Evolutionary conservation across 2,329 filamentous ascomycete species (phyloP).

Genomic region (Nemania abortiva): DNA sequence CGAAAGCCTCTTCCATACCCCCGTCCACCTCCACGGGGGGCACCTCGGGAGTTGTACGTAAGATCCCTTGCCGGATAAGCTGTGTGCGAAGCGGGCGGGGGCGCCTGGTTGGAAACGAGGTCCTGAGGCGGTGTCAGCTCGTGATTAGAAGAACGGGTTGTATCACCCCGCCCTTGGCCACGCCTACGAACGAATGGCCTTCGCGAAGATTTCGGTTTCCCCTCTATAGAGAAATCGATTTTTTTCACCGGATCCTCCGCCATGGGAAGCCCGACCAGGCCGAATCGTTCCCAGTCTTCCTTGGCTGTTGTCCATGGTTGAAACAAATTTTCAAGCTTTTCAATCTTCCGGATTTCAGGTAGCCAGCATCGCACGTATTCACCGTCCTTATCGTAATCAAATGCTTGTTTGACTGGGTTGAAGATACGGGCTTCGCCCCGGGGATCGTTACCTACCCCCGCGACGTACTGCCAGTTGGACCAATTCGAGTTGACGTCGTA

Average conservation of each 20-base stretch:
- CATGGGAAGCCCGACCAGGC: conserved; percentile 70
- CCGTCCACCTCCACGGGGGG: conserved; percentile 44
- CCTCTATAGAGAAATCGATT: conserved; percentile 72
- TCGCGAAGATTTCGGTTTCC: conserved; percentile 57
- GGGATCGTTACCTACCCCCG: conserved; percentile 84
- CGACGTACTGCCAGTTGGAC: conserved; percentile 86
- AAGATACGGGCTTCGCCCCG: conserved; percentile 78
- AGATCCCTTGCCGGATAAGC: conserved; percentile 18
- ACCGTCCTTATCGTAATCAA: conserved; percentile 79
- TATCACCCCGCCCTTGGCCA: conserved; percentile 45
- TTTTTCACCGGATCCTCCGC: conserved; percentile 74
- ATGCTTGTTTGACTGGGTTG: conserved; percentile 84
- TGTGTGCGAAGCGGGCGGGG: conserved; percentile 15
- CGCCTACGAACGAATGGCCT: conserved; percentile 51
- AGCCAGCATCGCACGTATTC: conserved; percentile 81
- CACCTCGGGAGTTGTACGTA: conserved; percentile 38
- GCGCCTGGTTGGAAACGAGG: neutral
- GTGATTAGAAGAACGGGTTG: conserved; percentile 11
- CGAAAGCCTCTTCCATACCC: conserved; percentile 43
- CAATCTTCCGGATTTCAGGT: conserved; percentile 70
- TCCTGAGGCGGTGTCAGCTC: conserved; percentile 23
- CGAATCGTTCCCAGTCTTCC: conserved; percentile 68
- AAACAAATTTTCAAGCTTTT: conserved; percentile 70
- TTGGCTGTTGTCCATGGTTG: conserved; percentile 75
- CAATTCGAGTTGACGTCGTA: conserved; percentile 83